These are phyloP conservation scores for Polygonum maritimum DNA, from an alignment of 148 eudicot species.

Conservation along the genomic window DNA sequence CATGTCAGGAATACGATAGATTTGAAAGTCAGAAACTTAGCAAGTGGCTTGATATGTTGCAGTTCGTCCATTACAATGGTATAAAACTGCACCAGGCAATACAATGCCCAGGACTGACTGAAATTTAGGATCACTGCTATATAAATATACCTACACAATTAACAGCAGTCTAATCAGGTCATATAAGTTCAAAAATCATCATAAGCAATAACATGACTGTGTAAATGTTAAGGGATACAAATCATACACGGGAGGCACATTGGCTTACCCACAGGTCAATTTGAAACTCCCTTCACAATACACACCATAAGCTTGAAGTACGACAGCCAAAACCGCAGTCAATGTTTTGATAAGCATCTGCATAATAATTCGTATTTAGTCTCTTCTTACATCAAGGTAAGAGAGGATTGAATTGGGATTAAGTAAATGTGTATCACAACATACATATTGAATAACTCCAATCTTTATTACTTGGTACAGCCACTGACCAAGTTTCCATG, in stretches of 20 bases:
- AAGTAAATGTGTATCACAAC: slow-evolving; percentile 24
- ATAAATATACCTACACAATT: slow-evolving; percentile 73
- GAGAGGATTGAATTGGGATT: slow-evolving; percentile 9
- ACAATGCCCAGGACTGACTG: slow-evolving; percentile 98
- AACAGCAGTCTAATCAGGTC: background rate
- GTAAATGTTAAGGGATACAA: background rate
- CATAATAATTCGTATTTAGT: slow-evolving; percentile 9
- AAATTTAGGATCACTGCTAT: slow-evolving; percentile 88
- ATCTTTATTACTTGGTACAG: slow-evolving; percentile 87
- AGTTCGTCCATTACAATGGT: slow-evolving; percentile 72
- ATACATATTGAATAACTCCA: slow-evolving; percentile 98
- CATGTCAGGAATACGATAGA: slow-evolving; percentile 49
- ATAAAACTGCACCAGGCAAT: slow-evolving; percentile 91
- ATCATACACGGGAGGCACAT: background rate
- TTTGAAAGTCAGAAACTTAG: slow-evolving; percentile 93
- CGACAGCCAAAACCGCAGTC: slow-evolving; percentile 78
- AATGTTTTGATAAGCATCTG: slow-evolving; percentile 97
- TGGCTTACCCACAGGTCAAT: slow-evolving; percentile 74
- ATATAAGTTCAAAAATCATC: background rate
- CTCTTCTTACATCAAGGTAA: slow-evolving; percentile 10
- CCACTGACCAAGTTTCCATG: slow-evolving; percentile 86
- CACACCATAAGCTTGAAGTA: slow-evolving; percentile 78
- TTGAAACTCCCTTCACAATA: slow-evolving; percentile 98
- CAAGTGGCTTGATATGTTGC: slow-evolving; percentile 80
- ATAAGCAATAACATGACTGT: background rate